These are phyloP conservation scores for Neurospora cerealis DNA, from an alignment of 495 filamentous ascomycete species.

Conservation along the genomic window DNA sequence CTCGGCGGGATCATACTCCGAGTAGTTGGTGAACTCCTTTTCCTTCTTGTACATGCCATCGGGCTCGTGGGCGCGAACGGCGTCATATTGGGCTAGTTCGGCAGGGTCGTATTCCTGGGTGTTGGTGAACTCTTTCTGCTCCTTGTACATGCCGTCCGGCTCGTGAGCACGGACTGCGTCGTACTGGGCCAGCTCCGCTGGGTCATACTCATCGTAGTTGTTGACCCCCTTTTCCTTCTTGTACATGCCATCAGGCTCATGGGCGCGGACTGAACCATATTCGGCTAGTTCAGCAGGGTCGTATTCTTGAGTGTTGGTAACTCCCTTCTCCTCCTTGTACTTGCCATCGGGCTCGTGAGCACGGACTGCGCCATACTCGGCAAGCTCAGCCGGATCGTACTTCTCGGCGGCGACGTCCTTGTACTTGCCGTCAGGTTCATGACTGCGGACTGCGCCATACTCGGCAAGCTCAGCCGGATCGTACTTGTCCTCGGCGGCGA, in stretches of 20 bases:
- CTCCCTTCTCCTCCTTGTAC: neutral
- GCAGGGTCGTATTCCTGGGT: neutral
- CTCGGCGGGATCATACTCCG: neutral
- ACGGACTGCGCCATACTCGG: neutral
- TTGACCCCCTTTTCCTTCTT: conserved; percentile 4
- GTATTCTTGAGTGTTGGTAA: conserved; percentile 1
- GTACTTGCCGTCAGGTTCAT: conserved; percentile 12
- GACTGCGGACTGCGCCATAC: neutral
- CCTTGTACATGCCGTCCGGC: conserved; percentile 4
- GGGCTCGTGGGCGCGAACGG: conserved; percentile 6
- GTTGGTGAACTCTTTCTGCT: neutral
- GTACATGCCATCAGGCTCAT: conserved; percentile 27
- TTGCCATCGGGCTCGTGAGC: conserved; percentile 10
- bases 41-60: conserved; percentile 7
- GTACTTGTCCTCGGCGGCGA: neutral
- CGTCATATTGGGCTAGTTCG: neutral
- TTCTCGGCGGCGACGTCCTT: too few relatives aligned
- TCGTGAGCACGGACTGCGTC: conserved; percentile 6
- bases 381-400: neutral
- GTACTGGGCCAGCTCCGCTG: conserved; percentile 7
- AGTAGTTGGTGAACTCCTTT: neutral
- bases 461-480: neutral
- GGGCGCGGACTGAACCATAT: conserved; percentile 24
- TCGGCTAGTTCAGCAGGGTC: conserved; percentile 15
- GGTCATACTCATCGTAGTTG: neutral